A percentile compares a stretch with the other conserved stretches of the same genome.
These are phyloP conservation scores for Podaxis pistillaris DNA, from an alignment of 768 basidiomycete genomes.

Conservation along the genomic window DNA sequence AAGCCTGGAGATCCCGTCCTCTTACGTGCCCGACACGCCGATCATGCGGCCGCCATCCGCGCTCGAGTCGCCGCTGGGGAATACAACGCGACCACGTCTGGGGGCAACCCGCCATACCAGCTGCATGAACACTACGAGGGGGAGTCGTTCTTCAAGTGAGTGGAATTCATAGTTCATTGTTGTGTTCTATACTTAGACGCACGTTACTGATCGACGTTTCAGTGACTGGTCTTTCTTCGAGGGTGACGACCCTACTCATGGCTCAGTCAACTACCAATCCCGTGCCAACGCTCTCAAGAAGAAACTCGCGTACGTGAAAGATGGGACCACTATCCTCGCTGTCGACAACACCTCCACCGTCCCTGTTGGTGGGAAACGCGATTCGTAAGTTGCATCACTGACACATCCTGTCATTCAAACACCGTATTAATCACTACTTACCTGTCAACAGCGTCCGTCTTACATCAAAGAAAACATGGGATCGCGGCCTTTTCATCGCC, in stretches of 20 bases:
- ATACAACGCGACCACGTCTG: not conserved
- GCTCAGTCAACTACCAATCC: conserved; percentile 60
- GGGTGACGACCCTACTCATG: conserved; percentile 63
- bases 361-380: conserved; percentile 48
- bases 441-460: conserved; percentile 60
- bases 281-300: conserved; percentile 44
- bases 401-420: conserved; percentile 10
- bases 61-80: not conserved
- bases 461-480: conserved; percentile 56
- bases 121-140: conserved; percentile 40
- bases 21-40: not conserved
- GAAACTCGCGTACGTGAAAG: conserved; percentile 63
- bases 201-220: not conserved
- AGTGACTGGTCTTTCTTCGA: conserved; percentile 70
- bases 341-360: conserved; percentile 57
- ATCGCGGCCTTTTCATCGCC: conserved; percentile 66
- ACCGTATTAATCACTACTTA: not conserved
- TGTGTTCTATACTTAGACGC: not conserved
- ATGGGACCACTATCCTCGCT: conserved; percentile 55
- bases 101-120: conserved; percentile 21
- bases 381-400: conserved; percentile 36
- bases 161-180: not conserved
- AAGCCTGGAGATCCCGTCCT: not conserved
- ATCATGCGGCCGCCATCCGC: not conserved
- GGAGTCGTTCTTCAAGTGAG: conserved; percentile 58